Conservation (phyloP, 2,329 filamentous ascomycete genomes). For the Botrytis aclada region DNA sequence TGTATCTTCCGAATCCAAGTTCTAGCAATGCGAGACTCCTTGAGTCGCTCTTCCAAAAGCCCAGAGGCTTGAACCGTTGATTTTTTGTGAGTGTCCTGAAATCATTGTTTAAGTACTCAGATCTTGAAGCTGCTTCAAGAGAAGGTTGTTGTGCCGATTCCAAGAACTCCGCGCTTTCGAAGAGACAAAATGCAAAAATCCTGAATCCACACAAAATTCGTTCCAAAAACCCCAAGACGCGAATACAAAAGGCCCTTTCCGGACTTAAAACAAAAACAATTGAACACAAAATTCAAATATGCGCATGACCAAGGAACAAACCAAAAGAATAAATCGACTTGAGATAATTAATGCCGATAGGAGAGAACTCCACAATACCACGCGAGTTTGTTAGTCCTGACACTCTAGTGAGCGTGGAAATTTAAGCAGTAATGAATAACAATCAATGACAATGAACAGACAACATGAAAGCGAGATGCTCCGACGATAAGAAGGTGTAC, state of each 20-base stretch:
- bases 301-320: no score
- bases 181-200: not conserved
- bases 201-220: rapidly evolving
- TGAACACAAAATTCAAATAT: not conserved
- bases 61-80: no score
- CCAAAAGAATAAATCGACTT: not conserved
- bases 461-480: rapidly evolving
- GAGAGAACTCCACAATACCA: rapidly evolving
- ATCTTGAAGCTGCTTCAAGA: no score
- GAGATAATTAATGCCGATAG: rapidly evolving
- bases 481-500: rapidly evolving
- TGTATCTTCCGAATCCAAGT: no score
- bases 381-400: no score
- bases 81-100: no score
- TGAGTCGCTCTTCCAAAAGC: no score
- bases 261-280: not conserved
- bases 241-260: not conserved
- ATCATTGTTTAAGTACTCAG: no score
- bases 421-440: not conserved
- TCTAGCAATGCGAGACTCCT: no score
- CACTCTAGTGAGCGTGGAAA: no score
- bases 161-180: no score
- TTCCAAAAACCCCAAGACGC: not conserved
- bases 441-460: not conserved
- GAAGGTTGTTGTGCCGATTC: no score